phyloP scores from a whole-genome alignment of 805 yeast species.

The Cyberlindnera galapagoensis region DNA sequence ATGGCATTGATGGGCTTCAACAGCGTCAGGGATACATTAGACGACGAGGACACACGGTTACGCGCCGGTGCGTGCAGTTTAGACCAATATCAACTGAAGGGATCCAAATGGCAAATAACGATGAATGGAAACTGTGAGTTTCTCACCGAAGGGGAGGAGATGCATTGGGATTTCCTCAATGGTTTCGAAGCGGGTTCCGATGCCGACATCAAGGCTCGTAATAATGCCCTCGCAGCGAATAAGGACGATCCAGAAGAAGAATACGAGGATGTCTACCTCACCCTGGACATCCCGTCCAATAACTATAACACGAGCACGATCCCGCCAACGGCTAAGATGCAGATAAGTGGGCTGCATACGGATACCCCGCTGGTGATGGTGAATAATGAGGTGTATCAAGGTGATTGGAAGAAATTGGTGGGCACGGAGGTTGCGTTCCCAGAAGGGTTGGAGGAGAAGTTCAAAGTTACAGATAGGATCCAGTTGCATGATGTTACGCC shows the following conservation, averaged over 20 bases:
- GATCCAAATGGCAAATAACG: constrained; percentile 48
- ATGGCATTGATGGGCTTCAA: constrained; percentile 56
- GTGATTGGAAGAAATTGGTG: constrained; percentile 68
- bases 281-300: constrained; percentile 43
- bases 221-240: constrained; percentile 10
- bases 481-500: constrained; percentile 21
- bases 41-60: constrained; percentile 38
- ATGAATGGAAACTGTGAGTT: constrained; percentile 73
- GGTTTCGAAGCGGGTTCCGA: constrained; percentile 86
- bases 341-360: constrained; percentile 49
- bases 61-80: constrained; percentile 84
- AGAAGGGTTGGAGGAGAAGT: constrained; percentile 19
- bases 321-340: constrained; percentile 38
- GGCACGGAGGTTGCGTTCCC: constrained; percentile 61
- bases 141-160: constrained; percentile 75
- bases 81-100: constrained; percentile 46
- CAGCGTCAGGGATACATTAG: constrained; percentile 45
- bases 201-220: constrained; percentile 66
- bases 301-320: constrained; percentile 26
- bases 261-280: constrained; percentile 43
- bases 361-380: constrained; percentile 51
- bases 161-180: constrained; percentile 83
- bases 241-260: constrained; percentile 23
- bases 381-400: constrained; percentile 58
- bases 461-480: constrained; percentile 18